Percentiles rank a stretch among this genome's conserved stretches.
These are phyloP conservation scores for Lachancea lanzarotensis DNA, from an alignment of 805 yeast genomes.

Conservation along the genomic window DNA sequence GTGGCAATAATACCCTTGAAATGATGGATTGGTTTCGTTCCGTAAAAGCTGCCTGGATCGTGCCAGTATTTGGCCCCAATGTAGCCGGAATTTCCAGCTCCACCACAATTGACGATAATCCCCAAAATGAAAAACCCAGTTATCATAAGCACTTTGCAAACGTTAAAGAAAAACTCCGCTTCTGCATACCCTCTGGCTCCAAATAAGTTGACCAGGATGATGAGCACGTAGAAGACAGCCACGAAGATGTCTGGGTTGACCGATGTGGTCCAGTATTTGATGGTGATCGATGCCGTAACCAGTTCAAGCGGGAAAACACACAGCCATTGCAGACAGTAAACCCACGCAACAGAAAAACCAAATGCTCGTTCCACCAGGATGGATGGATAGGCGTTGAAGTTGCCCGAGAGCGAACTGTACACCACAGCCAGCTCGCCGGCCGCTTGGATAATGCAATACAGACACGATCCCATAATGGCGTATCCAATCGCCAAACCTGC, in stretches of 20 bases:
- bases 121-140: conserved; percentile 53
- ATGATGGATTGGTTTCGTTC: conserved; percentile 34
- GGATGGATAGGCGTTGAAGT: conserved; percentile 53
- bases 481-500: conserved; percentile 49
- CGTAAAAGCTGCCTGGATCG: conserved; percentile 47
- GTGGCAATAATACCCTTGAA: conserved; percentile 50
- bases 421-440: conserved; percentile 63
- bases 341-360: conserved; percentile 57
- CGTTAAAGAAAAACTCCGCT: conserved; percentile 58
- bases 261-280: conserved; percentile 49
- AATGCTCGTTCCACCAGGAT: conserved; percentile 50
- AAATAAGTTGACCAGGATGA: conserved; percentile 42
- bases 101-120: conserved; percentile 38
- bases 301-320: conserved; percentile 56
- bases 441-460: conserved; percentile 54
- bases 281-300: conserved; percentile 58
- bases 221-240: conserved; percentile 42
- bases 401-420: conserved; percentile 53
- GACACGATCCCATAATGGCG: conserved; percentile 49
- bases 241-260: conserved; percentile 55
- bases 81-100: conserved; percentile 38
- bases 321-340: conserved; percentile 58
- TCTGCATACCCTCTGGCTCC: conserved; percentile 58
- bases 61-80: conserved; percentile 48
- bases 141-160: conserved; percentile 57